A percentile compares a stretch with the other conserved stretches of the same genome.
Evolutionary conservation across 352 stramenopile genomes (phyloP).

Genomic region (Pythium dissotocum): DNA sequence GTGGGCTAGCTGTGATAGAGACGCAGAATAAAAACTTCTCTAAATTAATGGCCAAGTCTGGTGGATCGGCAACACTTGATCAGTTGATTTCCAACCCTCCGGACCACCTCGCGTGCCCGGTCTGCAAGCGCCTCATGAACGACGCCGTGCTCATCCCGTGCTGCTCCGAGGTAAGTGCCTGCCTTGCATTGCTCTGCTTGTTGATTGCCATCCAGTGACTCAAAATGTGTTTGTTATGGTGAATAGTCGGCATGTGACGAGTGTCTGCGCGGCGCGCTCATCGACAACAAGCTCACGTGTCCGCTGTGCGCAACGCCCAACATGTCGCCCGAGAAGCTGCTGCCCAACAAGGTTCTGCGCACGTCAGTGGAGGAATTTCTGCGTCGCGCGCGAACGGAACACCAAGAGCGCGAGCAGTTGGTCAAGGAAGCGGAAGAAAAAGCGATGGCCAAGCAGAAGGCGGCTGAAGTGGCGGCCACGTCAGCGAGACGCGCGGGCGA

Average conservation of each 20-base stretch:
- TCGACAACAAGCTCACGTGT: constrained; percentile 81
- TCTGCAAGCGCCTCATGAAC: constrained; percentile 88
- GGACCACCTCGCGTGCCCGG: constrained; percentile 86
- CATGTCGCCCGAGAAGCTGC: constrained; percentile 84
- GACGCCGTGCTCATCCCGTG: constrained; percentile 87
- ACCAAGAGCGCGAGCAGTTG: constrained; percentile 82
- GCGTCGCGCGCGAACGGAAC: constrained; percentile 68
- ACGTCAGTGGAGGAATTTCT: constrained; percentile 87
- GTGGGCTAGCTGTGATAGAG: constrained; percentile 89
- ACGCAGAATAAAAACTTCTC: constrained; percentile 90
- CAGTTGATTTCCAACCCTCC: constrained; percentile 90
- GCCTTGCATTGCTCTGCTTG: constrained; percentile 11
- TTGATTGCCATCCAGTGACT: not conserved
- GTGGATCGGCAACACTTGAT: constrained; percentile 87
- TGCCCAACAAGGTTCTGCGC: constrained; percentile 81
- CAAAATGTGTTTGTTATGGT: not conserved
- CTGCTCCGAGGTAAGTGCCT: constrained; percentile 80
- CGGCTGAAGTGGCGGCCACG: constrained; percentile 53
- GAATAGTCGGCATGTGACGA: constrained; percentile 79
- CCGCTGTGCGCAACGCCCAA: constrained; percentile 76
- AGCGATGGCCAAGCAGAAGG: constrained; percentile 77
- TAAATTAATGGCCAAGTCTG: constrained; percentile 90
- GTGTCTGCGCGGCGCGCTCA: constrained; percentile 75
- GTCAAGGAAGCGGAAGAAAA: constrained; percentile 87
- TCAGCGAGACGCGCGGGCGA: constrained; percentile 58